Conservation (phyloP, 768 basidiomycete genomes). For the Chiua virens region DNA sequence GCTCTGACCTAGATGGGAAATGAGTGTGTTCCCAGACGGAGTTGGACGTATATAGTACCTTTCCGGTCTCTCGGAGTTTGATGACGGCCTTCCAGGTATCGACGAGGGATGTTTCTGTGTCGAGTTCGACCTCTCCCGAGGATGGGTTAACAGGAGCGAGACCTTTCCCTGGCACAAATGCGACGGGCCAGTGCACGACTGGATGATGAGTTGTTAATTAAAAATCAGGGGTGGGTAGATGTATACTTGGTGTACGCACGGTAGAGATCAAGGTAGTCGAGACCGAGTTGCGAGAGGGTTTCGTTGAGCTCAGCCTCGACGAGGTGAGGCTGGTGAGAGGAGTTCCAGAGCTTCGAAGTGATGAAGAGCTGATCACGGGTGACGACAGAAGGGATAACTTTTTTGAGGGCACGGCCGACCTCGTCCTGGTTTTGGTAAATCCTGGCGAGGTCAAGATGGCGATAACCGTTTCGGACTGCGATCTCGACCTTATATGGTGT, state of each 20-base stretch:
- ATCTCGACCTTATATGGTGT: conserved; percentile 57
- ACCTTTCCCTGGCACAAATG: conserved; percentile 59
- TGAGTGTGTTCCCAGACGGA: neutral
- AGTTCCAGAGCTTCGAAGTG: conserved; percentile 85
- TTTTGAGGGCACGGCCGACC: conserved; percentile 71
- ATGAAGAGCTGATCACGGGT: conserved; percentile 80
- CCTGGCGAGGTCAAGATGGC: conserved; percentile 84
- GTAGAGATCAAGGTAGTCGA: conserved; percentile 81
- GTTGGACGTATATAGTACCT: conserved; percentile 42
- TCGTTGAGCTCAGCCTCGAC: conserved; percentile 77
- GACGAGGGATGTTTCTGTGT: conserved; percentile 57
- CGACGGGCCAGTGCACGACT: conserved; percentile 83
- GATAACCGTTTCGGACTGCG: conserved; percentile 74
- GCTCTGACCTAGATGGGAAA: conserved; percentile 49
- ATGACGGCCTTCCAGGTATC: conserved; percentile 87
- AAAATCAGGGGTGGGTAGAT: neutral
- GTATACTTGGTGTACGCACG: conserved; percentile 40
- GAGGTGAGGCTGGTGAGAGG: conserved; percentile 59
- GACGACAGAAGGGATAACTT: conserved; percentile 74
- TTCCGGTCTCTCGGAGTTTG: conserved; percentile 61
- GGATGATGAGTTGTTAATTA: neutral
- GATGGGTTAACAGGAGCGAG: conserved; percentile 50
- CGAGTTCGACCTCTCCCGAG: conserved; percentile 51
- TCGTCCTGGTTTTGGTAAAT: conserved; percentile 80
- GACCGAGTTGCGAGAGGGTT: conserved; percentile 69